A percentile compares a stretch with the other conserved stretches of the same genome.
Evolutionary conservation across 2,329 filamentous ascomycete species (phyloP).

Genomic region (Arachnomyces sp.): DNA sequence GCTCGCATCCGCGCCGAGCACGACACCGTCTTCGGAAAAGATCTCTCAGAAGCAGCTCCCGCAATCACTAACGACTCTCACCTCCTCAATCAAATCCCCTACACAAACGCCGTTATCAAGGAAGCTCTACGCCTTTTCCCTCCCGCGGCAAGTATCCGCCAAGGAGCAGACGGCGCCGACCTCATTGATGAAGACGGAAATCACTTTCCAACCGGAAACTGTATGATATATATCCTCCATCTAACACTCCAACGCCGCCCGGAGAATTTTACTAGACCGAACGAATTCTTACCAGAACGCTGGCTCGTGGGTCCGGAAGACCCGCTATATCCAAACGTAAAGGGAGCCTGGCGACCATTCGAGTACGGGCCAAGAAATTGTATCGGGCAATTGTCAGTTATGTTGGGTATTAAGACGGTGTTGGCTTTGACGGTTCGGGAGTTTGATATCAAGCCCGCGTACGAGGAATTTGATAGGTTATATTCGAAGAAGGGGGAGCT

Average conservation of each 20-base stretch:
- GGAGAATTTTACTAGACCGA: too few species aligned
- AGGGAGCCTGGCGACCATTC: slow-evolving; percentile 50
- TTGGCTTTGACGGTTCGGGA: slow-evolving; percentile 44
- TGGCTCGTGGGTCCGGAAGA: slow-evolving; percentile 29
- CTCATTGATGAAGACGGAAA: too few species aligned
- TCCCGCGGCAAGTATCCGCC: too few species aligned
- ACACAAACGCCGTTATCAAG: slow-evolving; percentile 46
- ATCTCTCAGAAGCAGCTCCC: slow-evolving; percentile 28
- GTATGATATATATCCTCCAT: too few species aligned
- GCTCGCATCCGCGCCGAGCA: slow-evolving; percentile 40
- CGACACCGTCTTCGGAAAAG: slow-evolving; percentile 43
- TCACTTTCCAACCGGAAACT: too few species aligned
- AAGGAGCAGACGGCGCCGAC: too few species aligned
- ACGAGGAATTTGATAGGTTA: too few species aligned
- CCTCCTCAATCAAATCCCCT: slow-evolving; percentile 45
- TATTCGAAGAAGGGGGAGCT: slow-evolving; percentile 22
- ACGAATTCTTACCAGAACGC: slow-evolving; percentile 44
- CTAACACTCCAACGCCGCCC: too few species aligned
- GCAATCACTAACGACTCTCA: slow-evolving; percentile 36
- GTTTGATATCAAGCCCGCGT: slow-evolving; percentile 42
- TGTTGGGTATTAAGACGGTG: slow-evolving; percentile 46
- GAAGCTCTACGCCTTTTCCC: slow-evolving; percentile 48
- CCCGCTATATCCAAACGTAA: slow-evolving; percentile 28
- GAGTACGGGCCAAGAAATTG: slow-evolving; percentile 49
- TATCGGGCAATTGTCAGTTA: slow-evolving; percentile 51